Evolutionary conservation across 2,329 filamentous ascomycete species (phyloP), one percentile per base, ranked within the genome.

Genomic region (Calonectria fujianensis): DNA sequence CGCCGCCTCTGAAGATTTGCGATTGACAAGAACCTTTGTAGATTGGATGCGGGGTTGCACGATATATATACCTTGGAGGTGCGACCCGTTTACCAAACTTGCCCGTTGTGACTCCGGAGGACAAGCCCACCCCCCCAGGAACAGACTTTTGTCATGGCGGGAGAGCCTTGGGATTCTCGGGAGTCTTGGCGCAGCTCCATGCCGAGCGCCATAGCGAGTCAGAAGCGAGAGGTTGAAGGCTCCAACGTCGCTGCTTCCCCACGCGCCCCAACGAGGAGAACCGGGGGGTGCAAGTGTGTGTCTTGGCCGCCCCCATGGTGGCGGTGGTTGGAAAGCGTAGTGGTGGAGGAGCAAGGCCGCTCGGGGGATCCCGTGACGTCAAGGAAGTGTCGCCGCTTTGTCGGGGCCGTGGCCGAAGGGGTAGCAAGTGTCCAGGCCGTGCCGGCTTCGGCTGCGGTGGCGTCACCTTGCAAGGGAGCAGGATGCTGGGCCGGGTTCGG

Each of bases 51-150:
- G 79, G 79, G 76, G 79, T 74, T 67, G 32, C 57, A 57, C 72
- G 72, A 66, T 71, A 80, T 80, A 80, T 80, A 80, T 80, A 80
- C 66, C 70, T 73, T 39, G 64, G 61, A 64, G 27, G 57, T 59
- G 29, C 24, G 29, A 41, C 32, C n/a, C 50, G 41, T 69, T 68
- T 68, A 50, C 64, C 63, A 63, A 57, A 27, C 54, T 61, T 41
- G 59, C 73, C 73, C 70, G 68, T 80, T 74, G 74, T 76, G 66
- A 37, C 20, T 65, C 68, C 59, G 73, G 41, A 54, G 67, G 50
- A 24, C 70, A 70, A 72, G 72, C 72, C 63, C 39, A 51, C 59
- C 45, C n/a, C 66, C 41, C 51, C 64, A 69, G 65, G 52, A 59
- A 41, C 72, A 59, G 74, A 69, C 57, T 63, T 65, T 76, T 75